Evolutionary conservation across 257 asterid genomes (phyloP).

Genomic region (Henckelia pumila): DNA sequence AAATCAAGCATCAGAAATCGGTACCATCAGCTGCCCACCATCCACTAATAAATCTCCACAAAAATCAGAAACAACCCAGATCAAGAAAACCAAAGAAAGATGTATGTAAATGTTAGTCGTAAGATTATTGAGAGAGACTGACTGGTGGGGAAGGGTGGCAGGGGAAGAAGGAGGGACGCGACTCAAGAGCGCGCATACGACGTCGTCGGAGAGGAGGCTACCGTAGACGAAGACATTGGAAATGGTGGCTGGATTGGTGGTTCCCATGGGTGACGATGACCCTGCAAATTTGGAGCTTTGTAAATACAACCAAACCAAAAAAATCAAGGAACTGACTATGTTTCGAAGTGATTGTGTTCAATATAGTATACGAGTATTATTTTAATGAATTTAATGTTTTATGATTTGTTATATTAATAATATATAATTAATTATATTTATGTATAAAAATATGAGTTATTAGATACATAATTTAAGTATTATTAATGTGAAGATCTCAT

Average conservation of each 20-base stretch:
- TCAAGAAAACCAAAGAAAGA: no score
- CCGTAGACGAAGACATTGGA: slow-evolving; percentile 89
- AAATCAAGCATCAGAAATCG: slow-evolving; percentile 16
- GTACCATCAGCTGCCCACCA: neutral
- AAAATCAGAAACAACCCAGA: neutral
- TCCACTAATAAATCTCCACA: slow-evolving; percentile 10
- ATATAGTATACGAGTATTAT: no score
- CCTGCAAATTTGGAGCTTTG: neutral
- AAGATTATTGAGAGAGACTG: slow-evolving; percentile 9
- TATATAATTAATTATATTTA: no score
- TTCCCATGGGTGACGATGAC: neutral
- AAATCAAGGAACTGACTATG: no score
- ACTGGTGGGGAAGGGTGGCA: slow-evolving; percentile 38
- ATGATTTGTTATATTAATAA: no score
- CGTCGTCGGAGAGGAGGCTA: slow-evolving; percentile 89
- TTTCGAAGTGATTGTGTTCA: no score
- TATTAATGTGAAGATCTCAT: no score
- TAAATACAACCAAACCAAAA: no score
- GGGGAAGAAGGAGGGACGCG: slow-evolving; percentile 46
- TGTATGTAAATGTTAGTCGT: neutral
- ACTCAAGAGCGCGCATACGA: slow-evolving; percentile 66
- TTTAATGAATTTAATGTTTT: no score
- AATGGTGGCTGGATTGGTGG: slow-evolving; percentile 19
- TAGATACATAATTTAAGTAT: no score
- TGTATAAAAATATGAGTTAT: no score